phyloP scores from a whole-genome alignment of 495 filamentous ascomycete genomes.

The Aspergillus bridgeri region DNA sequence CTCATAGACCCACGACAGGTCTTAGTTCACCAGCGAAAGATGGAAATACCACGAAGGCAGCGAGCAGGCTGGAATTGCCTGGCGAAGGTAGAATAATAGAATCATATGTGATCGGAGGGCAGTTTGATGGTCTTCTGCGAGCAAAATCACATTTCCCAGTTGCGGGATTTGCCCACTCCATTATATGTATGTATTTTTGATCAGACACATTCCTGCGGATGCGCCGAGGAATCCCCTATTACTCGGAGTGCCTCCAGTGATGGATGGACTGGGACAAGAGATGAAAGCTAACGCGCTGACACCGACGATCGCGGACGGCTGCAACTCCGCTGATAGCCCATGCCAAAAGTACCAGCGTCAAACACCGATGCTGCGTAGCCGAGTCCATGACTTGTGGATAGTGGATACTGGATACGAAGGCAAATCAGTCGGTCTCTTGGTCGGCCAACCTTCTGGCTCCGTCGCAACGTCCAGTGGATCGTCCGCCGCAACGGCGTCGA shows the following conservation, averaged over 20 bases:
- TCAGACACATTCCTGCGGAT: no score
- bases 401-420: neutral
- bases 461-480: neutral
- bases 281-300: neutral
- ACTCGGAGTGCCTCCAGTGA: no score
- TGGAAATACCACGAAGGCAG: no score
- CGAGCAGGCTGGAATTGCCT: neutral
- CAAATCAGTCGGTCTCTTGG: neutral
- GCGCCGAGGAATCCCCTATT: no score
- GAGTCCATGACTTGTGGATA: neutral
- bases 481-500: no score
- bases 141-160: neutral
- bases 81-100: neutral
- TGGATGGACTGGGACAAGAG: no score
- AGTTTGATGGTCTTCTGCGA: neutral
- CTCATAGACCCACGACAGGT: neutral
- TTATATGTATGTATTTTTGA: neutral
- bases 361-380: neutral
- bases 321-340: neutral
- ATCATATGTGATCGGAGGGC: neutral
- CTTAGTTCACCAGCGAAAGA: no score
- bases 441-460: neutral
- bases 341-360: neutral
- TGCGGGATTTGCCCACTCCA: neutral
- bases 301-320: neutral